phyloP scores from a whole-genome alignment of 2,329 filamentous ascomycete genomes.

The Diaporthe australafricana region DNA sequence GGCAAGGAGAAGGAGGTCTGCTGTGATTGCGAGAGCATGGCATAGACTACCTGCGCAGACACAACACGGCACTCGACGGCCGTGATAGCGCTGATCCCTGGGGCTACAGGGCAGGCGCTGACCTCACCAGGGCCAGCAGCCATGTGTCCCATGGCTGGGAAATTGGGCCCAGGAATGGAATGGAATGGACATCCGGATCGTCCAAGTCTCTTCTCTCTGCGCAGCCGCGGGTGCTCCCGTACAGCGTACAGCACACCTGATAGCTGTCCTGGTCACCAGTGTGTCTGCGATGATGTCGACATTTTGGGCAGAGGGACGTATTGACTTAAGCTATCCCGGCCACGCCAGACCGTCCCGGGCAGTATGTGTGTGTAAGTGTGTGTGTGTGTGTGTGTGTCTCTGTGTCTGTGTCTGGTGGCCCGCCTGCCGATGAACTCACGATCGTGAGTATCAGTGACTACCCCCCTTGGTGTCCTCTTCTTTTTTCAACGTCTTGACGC shows the following conservation, averaged over 20 bases:
- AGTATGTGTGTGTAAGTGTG: slow-evolving; percentile 5
- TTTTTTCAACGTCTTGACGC: slow-evolving; percentile 23
- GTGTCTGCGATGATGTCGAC: slow-evolving; percentile 24
- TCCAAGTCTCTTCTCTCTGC: slow-evolving; percentile 25
- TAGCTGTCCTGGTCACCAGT: neutral
- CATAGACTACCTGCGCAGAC: slow-evolving; percentile 13
- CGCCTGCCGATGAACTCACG: slow-evolving; percentile 8
- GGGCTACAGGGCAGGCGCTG: slow-evolving; percentile 28
- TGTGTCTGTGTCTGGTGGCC: neutral
- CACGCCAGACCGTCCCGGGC: slow-evolving; percentile 14
- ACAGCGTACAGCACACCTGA: slow-evolving; percentile 13
- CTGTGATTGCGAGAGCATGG: slow-evolving; percentile 22
- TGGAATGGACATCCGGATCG: slow-evolving; percentile 36
- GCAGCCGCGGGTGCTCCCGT: slow-evolving; percentile 26
- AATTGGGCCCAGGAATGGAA: slow-evolving; percentile 29
- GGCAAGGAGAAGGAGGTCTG: neutral
- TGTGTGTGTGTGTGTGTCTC: neutral
- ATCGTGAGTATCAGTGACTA: slow-evolving; percentile 22
- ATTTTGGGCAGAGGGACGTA: slow-evolving; percentile 13
- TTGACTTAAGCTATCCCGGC: slow-evolving; percentile 13
- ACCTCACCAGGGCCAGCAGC: slow-evolving; percentile 27
- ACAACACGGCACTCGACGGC: slow-evolving; percentile 11
- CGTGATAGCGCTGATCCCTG: slow-evolving; percentile 34
- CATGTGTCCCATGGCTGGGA: slow-evolving; percentile 33
- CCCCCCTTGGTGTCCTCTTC: slow-evolving; percentile 14